Base-by-base conservation (phyloP, 1,284 basidiomycete species). In the Puccinia triticina region DNA sequence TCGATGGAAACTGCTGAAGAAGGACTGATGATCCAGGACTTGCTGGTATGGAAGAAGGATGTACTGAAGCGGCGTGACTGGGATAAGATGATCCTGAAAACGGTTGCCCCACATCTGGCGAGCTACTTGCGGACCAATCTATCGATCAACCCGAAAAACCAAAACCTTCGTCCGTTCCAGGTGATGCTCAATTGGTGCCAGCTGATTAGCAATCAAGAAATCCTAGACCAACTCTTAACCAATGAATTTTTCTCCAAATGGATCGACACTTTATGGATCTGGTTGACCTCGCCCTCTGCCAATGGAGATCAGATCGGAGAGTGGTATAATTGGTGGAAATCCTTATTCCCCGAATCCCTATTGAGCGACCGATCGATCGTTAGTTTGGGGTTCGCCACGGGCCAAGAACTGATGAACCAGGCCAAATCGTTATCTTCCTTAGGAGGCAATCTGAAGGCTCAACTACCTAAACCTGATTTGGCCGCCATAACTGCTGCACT, bases 181-280 rank as follows among this genome's bases (percentile, higher is more conserved):
- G 55, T 64, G 55, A 73, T 82, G 80, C 21, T 82, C 18, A 32
- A 73, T 21, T 82, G 71, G 71, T 66, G 67, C 23, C 55, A 40
- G 29, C 29, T 82, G 23, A 82, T 82, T 32, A 66, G 57, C n/a
- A 74, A 82, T 57, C 40, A 53, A 32, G 72, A 92, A 1, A 91
- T 95, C 83, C 89, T 96, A 84, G 90, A 91, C 1, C 93, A 94
- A 85, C 88, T 98, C 10, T 88, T 98, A 84, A 93, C 96, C 86
- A 90, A 90, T 11, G 94, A 95, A 85, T 96, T 99, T 89, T 97
- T 98, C 90, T 93, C 94, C 1, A 95, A 96, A 86, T 99, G 95
- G 95, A 89, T 99, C 74, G 91, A 94, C 64, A 91, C 93, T n/a
- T 88, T 99, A 53, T 92, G 95, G 85, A 88, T 93, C 59, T 98